Percentiles rank a stretch among this genome's conserved stretches.
Conservation (phyloP, 2,329 filamentous ascomycete genomes). For the Diaporthe vaccinii region DNA sequence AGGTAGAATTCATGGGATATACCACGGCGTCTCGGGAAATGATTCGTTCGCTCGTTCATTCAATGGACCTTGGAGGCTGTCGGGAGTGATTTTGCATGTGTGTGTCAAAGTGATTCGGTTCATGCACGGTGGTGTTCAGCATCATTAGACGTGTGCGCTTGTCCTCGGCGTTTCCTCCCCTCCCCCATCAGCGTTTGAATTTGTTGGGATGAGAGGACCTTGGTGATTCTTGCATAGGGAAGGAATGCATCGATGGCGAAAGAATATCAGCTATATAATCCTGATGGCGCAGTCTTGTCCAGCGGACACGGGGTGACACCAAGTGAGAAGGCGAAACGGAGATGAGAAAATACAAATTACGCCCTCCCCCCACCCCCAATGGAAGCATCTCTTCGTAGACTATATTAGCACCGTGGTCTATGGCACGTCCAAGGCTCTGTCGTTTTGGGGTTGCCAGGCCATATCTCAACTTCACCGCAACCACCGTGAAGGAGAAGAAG, state of each 20-base stretch:
- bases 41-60: background rate
- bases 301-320: background rate
- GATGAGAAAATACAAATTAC: background rate
- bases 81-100: background rate
- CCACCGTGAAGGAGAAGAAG: background rate
- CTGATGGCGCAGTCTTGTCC: background rate
- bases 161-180: background rate
- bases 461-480: background rate
- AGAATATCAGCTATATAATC: background rate
- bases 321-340: background rate
- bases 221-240: background rate
- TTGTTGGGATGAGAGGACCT: background rate
- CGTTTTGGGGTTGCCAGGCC: background rate
- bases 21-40: conserved; percentile 48
- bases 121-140: conserved; percentile 9
- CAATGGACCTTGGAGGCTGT: background rate
- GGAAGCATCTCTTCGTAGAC: too few species aligned
- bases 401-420: background rate
- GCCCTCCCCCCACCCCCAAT: too few species aligned
- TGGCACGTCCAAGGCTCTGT: too few species aligned
- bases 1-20: conserved; percentile 27
- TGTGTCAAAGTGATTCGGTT: background rate
- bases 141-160: conserved; percentile 17
- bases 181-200: background rate
- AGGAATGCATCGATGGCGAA: background rate